Evolutionary conservation across 441 rosid genomes (phyloP), one percentile per base, ranked within the genome.

Genomic region (Aleurites moluccanus): DNA sequence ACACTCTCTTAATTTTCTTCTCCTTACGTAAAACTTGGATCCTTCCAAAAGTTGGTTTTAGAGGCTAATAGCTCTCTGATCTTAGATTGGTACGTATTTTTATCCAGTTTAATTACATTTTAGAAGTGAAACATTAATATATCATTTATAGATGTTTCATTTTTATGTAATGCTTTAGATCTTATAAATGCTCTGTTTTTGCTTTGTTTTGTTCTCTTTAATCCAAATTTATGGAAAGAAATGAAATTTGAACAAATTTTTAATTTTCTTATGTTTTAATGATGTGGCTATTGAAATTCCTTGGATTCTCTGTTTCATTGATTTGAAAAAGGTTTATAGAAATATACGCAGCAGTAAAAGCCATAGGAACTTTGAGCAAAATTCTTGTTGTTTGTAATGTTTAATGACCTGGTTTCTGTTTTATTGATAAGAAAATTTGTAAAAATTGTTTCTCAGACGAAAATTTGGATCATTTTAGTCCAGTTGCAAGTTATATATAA

Each of bases 401-500:
- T 13, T 35, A 25, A 42, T 13, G 42, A 44, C 9, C 11, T 20
- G 33, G 20, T 23, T 8, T 38, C 64, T n/a, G 77, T 56, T 67
- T 67, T 45, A 23, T 49, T 55, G 64, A 64, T 1, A 52, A 65
- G 63, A 53, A 64, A 73, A 23, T 35, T 65, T 64, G 35, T 3
- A 27, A 65, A 28, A 70, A 25, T 3, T 25, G 53, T 15, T 33
- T 55, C 3, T 50, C 21, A 13, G 40, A 23, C 14, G 38, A 68
- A 50, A 33, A 40, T 73, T 67, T 75, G 74, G 70, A 70, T 63
- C 38, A 64, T 59, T 45, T 68, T 30, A 20, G 11, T 73, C 47
- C 50, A 35, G 70, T 64, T 84, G 79, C 84, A 86, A 88, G 82
- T 79, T 33, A 45, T 67, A 3, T 70, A 52, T 16, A n/a, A 16